These are phyloP conservation scores for Aspergillus felis DNA, from an alignment of 2,329 filamentous ascomycete species.

Conservation along the genomic window DNA sequence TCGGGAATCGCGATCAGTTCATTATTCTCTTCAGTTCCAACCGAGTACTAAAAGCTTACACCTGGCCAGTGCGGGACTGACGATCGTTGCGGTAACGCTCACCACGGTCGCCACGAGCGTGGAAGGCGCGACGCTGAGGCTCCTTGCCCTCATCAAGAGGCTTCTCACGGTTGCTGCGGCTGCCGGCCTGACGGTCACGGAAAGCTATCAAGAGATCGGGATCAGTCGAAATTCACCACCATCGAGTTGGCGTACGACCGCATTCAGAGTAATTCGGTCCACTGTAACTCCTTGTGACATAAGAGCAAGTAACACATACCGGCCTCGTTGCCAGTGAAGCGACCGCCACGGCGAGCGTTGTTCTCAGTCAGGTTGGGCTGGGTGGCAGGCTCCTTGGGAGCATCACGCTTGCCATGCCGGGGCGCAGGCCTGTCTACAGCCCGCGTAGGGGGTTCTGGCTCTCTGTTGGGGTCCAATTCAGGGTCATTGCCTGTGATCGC, in stretches of 20 bases:
- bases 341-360: conserved; percentile 46
- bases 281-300: not conserved
- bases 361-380: conserved; percentile 32
- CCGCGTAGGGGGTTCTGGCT: conserved; percentile 75
- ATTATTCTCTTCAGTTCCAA: conserved; percentile 3
- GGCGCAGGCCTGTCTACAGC: conserved; percentile 78
- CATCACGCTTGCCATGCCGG: conserved; percentile 83
- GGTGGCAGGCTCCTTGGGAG: conserved; percentile 65
- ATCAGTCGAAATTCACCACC: conserved; percentile 12
- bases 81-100: conserved; percentile 55
- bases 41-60: conserved; percentile 43
- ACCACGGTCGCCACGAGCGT: conserved; percentile 60
- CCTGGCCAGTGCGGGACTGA: conserved; percentile 58
- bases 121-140: conserved; percentile 42
- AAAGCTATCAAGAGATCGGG: conserved; percentile 58
- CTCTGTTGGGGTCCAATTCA: conserved; percentile 69
- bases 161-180: conserved; percentile 76
- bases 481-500: conserved; percentile 60
- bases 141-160: conserved; percentile 65
- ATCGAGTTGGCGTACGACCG: not conserved
- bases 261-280: not conserved
- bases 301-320: conserved; percentile 57
- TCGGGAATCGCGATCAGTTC: conserved; percentile 19
- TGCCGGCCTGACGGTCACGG: conserved; percentile 81
- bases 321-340: conserved; percentile 73